These are phyloP conservation scores for Mycena pura DNA, from an alignment of 768 basidiomycete species.

Conservation along the genomic window DNA sequence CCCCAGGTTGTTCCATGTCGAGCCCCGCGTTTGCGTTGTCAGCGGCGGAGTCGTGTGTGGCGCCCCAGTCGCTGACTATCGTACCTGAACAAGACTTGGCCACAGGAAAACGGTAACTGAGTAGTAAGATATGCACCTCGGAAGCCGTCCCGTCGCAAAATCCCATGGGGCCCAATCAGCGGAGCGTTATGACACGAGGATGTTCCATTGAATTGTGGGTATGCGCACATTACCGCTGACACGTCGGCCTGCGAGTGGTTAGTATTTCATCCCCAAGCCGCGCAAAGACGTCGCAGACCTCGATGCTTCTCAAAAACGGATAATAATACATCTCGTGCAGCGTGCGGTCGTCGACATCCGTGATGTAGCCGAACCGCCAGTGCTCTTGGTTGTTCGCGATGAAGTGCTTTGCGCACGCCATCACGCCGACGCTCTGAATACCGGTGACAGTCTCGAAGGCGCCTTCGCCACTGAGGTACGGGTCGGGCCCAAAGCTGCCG, in stretches of 20 bases:
- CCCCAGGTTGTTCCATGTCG: no score
- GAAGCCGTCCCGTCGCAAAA: constrained; percentile 49
- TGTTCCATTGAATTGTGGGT: no score
- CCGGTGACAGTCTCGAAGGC: constrained; percentile 66
- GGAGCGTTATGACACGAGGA: constrained; percentile 65
- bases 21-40: no score
- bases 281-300: constrained; percentile 37
- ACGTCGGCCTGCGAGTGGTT: constrained; percentile 51
- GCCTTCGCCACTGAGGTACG: constrained; percentile 67
- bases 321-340: no score
- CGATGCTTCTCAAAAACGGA: constrained; percentile 55
- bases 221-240: constrained; percentile 60
- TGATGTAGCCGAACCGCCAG: constrained; percentile 52
- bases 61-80: constrained; percentile 58
- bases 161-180: constrained; percentile 49
- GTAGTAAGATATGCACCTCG: constrained; percentile 38
- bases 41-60: no score
- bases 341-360: constrained; percentile 65
- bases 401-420: no score
- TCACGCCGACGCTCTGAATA: no score
- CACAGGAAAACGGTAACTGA: background rate
- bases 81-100: background rate
- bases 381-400: no score
- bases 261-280: background rate
- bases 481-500: constrained; percentile 60